Evolutionary conservation across 352 stramenopile species (phyloP), one percentile per base, ranked within the genome.

Genomic region (Globisporangium solare): DNA sequence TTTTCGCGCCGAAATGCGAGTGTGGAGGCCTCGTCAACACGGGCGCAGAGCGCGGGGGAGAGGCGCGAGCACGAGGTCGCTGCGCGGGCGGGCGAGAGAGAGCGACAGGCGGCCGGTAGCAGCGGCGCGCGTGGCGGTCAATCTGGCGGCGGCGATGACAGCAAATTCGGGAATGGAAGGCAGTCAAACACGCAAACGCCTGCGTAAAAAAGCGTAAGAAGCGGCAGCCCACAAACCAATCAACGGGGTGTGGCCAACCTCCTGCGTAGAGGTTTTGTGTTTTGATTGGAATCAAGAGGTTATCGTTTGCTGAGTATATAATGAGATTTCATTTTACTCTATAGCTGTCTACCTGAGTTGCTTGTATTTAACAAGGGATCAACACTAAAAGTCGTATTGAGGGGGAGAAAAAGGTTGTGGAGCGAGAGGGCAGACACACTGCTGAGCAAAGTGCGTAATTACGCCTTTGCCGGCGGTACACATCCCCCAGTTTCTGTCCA

Each of bases 61-160:
- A 41, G 20, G n/a, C 13, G 20, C 35, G 39, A 50, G 22, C 22
- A 17, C 51, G 53, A 40, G 27, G 2, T 31, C 24, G 24, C 24
- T 31, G 24, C 27, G 27, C 5, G 10, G 27, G 13, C 12, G 43
- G 20, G 24, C 20, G 37, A 21, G 53, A 58, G 41, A 49, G 52
- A 58, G 52, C 52, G 52, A 49, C 7, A 58, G 37, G 42, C 53
- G 53, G 53, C 53, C 53, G 53, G 42, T 58, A 58, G 53, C 53
- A 58, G 53, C 42, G 53, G 53, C 41, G 27, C 40, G 53, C 53
- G 42, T 51, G 53, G 12, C 53, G 53, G 53, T 58, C 53, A 50
- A 42, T 57, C 51, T 43, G 24, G 39, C 14, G 17, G 35, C 6
- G 15, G 1, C 12, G 10, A 13, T 3, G 10, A 13, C 39, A 6